Base-by-base conservation (phyloP, 495 filamentous ascomycete species). In the Aspergillus kassunensis region DNA sequence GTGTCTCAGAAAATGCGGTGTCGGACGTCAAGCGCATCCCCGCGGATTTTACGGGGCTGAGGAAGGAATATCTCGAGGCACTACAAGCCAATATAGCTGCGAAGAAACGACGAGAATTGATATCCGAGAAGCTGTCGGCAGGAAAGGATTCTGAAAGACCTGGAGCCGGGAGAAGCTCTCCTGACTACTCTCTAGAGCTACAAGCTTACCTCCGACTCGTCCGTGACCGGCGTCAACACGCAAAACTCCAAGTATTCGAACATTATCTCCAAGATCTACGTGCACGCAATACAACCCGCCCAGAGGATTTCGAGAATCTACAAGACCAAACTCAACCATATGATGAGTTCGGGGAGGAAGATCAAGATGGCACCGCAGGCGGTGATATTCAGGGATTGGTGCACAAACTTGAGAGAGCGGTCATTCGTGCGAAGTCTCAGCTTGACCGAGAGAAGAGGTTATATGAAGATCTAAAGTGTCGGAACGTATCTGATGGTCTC, bases 391-490 rank as follows among this genome's bases (percentile, higher is more conserved):
- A 80, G 49, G 78, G 65, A 9, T 67, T 88, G 4, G 69, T 84
- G 19, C 73, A 80, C 31, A 80, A 78, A 4, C 71, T 90, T 15
- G 85, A 89, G 60, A 80, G 80, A 60, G 78, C 83, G 0, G 81
- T 87, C 11, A 66, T 89, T 12, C 75, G 77, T 16, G 76, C 86
- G 13, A 86, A 84, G 57, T 64, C 80, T 36, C 74, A 81, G 39
- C 74, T 87, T 10, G 75, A 81, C 48, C 72, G 64, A 23, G 85
- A 90, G 55, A 82, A 84, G 60, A 76, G 73, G 31, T 67, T 85
- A 5, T 75, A 87, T 10, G 74, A 80, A 21, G 74, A 83, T 47
- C 49, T 81, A 34, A 85, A 80, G 51, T 64, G 71, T 11, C 60
- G 58, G 34, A 59, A 63, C 27, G 56, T 53, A 10, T 49, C 55